Percentiles rank a stretch among this genome's conserved stretches.
Conservation (phyloP, 2,329 filamentous ascomycete species). For the Bertia moriformis region DNA sequence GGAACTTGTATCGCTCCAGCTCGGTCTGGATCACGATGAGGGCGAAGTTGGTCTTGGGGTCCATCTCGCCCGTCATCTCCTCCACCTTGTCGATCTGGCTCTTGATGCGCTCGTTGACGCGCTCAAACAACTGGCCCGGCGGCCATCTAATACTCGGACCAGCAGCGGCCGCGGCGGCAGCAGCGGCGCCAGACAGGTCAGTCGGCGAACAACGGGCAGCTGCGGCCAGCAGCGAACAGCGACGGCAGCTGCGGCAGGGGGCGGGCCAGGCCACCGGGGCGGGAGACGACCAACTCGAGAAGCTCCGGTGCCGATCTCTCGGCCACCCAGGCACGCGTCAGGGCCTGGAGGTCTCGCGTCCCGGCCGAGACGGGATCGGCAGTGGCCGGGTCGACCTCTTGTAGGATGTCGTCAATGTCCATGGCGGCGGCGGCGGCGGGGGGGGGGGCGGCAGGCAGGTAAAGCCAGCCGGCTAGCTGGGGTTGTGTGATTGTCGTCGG, state of each 20-base stretch:
- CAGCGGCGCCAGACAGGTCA: not conserved
- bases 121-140: slow-evolving; percentile 62
- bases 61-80: slow-evolving; percentile 69
- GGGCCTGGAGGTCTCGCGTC: slow-evolving; percentile 66
- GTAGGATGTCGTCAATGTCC: slow-evolving; percentile 71
- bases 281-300: slow-evolving; percentile 44
- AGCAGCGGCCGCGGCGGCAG: not conserved
- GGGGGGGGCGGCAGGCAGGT: too few relatives aligned
- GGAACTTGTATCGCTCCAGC: slow-evolving; percentile 82
- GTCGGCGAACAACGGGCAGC: slow-evolving; percentile 1
- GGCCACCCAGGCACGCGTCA: slow-evolving; percentile 86
- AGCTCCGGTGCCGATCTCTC: slow-evolving; percentile 82
- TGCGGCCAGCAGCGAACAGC: not conserved
- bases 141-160: slow-evolving; percentile 40
- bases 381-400: slow-evolving; percentile 50
- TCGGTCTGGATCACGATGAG: slow-evolving; percentile 95
- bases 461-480: too few relatives aligned
- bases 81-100: slow-evolving; percentile 58
- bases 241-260: not conserved
- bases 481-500: too few relatives aligned
- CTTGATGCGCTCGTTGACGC: slow-evolving; percentile 61
- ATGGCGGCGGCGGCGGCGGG: slow-evolving; percentile 28
- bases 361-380: slow-evolving; percentile 37
- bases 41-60: slow-evolving; percentile 79
- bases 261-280: not conserved